Conservation (phyloP, 169 alveolate species). For the Plasmodium gonderi region DNA sequence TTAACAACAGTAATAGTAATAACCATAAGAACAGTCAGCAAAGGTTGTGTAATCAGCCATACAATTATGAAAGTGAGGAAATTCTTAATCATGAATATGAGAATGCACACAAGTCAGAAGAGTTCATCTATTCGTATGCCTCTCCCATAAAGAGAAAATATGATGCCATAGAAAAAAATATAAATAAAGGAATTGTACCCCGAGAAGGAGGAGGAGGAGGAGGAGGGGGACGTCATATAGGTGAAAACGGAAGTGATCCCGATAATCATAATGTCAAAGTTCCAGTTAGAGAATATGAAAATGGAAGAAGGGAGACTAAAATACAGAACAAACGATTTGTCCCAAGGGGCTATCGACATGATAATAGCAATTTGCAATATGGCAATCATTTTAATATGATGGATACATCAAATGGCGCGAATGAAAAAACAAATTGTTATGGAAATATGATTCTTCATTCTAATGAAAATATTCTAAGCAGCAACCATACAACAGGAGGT, state of each 20-base stretch:
- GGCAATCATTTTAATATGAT: background rate
- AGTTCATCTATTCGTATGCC: background rate
- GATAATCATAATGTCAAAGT: background rate
- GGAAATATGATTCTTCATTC: slow-evolving; percentile 3
- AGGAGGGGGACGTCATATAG: too few species aligned
- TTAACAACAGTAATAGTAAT: background rate
- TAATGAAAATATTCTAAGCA: slow-evolving; percentile 9
- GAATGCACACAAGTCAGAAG: background rate
- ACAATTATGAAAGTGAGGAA: slow-evolving; percentile 5
- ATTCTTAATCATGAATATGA: background rate
- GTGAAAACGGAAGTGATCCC: background rate
- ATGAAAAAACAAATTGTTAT: slow-evolving; percentile 5
- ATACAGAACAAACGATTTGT: slow-evolving; percentile 4
- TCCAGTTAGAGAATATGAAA: background rate
- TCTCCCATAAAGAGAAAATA: slow-evolving; percentile 68
- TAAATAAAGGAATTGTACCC: background rate
- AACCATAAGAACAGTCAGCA: background rate
- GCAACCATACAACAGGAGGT: background rate
- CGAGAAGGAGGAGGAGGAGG: too few species aligned
- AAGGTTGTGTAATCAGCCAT: background rate
- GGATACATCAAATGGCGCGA: background rate
- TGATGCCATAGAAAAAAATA: slow-evolving; percentile 27
- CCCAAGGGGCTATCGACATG: background rate
- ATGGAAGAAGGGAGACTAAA: slow-evolving; percentile 4
- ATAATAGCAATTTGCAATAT: slow-evolving; percentile 10